Percentiles rank a stretch among this genome's conserved stretches.
Conservation (phyloP, 164 flowering plant species). For the Echeveria elegans region DNA sequence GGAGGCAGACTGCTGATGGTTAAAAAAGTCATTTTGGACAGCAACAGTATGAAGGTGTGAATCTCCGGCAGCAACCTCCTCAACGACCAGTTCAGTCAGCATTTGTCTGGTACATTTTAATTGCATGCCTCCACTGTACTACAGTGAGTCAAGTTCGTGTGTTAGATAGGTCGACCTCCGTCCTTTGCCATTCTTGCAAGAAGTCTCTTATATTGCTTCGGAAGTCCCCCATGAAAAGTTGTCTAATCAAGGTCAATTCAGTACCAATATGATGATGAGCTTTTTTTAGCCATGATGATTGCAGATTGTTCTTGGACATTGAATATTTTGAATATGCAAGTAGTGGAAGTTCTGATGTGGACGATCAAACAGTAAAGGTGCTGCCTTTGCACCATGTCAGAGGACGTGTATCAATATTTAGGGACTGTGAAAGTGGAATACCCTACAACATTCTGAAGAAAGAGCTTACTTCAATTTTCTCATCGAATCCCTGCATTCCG, state of each 20-base stretch:
- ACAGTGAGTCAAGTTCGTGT: conserved; percentile 19
- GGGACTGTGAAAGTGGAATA: conserved; percentile 13
- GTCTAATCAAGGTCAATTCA: conserved; percentile 3
- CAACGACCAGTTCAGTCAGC: conserved; percentile 6
- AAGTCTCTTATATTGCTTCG: conserved; percentile 25
- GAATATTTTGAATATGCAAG: conserved; percentile 17
- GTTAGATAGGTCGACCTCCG: conserved; percentile 13
- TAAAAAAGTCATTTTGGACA: background rate
- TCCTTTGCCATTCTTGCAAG: conserved; percentile 27
- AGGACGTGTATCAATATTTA: conserved; percentile 39
- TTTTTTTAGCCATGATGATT: too few species aligned
- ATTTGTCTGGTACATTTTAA: conserved; percentile 20
- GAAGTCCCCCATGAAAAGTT: background rate
- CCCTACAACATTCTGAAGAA: conserved; percentile 13
- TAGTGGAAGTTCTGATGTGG: too few species aligned
- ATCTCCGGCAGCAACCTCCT: background rate
- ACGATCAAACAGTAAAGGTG: conserved; percentile 15
- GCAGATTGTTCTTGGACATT: conserved; percentile 14
- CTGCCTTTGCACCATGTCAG: conserved; percentile 22
- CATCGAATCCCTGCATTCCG: conserved; percentile 48
- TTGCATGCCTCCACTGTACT: conserved; percentile 32
- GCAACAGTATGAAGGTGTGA: background rate
- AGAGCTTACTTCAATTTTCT: conserved; percentile 39
- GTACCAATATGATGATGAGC: conserved; percentile 6
- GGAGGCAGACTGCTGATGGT: conserved; percentile 12